Base-by-base conservation (phyloP, 2,329 filamentous ascomycete species). In the Cryphonectria carpinicola region DNA sequence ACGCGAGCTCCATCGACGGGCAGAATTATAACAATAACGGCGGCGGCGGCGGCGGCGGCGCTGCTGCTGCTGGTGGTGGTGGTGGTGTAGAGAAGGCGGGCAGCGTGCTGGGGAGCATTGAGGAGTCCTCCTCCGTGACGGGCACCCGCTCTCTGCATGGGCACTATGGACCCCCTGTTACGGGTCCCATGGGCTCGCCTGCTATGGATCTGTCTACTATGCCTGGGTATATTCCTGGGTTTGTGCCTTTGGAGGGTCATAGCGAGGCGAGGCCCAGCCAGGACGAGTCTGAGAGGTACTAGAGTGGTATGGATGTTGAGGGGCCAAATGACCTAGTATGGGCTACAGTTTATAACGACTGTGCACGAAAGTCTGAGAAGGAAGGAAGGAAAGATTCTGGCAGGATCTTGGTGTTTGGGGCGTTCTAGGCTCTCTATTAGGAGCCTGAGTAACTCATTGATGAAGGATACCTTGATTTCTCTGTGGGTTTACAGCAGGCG, bases 91-190 rank as follows among this genome's bases (percentile, higher is more conserved):
- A 72, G 39, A 25, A n/a, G 39, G 8, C 39, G 14, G 65, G 54
- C 19, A 41, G 28, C 11, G 32, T 8, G 6, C 75, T 83, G 7
- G 79, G 76, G 7, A 78, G 80, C 1, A 82, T 86, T 43, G 79
- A 77, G 61, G 85, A 87, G 74, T 74, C 46, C 22, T 74, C 46
- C 2, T 49, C 76, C 4, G 72, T 54, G n/a, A 70, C 65, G 43
- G 35, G 65, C 28, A 61, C 71, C 17, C 39, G 66, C 22, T 72
- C 71, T 3, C 79, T 85, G 66, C 84, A 87, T 67, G 85, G 85
- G 3, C 82, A 84, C 52, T 83, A 86, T 69, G 85, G 85, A 0
- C 80, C 84, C 1, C 69, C 75, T 3, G 76, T 82, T 65, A 76
- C 78, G 0, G 79, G 77, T 41, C 25, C 76, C 58, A 71, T 73